Percentiles rank a stretch among this genome's conserved stretches.
phyloP scores from a whole-genome alignment of 2,329 filamentous ascomycete genomes.

The Coniella vitis region DNA sequence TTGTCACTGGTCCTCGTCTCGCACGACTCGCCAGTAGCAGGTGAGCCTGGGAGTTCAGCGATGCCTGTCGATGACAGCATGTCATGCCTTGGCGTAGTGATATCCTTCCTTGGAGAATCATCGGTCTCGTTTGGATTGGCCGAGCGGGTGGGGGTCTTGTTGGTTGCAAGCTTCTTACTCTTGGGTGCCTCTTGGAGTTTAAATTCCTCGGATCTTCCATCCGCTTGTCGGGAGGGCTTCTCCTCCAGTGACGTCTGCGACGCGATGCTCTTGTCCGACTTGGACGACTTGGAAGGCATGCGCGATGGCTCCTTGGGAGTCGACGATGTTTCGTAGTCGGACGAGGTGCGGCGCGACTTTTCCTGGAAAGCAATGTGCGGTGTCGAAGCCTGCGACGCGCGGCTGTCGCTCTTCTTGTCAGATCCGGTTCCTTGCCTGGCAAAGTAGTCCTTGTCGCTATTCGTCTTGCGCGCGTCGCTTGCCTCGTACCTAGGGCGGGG shows the following conservation, averaged over 20 bases:
- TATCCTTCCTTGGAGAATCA: conserved; percentile 31
- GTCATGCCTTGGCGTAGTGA: conserved; percentile 23
- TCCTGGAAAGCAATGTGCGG: conserved; percentile 93
- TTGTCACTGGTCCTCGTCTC: conserved; percentile 47
- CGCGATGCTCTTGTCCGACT: conserved; percentile 27
- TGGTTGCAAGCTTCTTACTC: conserved; percentile 41
- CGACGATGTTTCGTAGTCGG: conserved; percentile 47
- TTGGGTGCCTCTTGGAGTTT: conserved; percentile 77
- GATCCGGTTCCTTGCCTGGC: conserved; percentile 31
- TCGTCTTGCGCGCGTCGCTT: conserved; percentile 37
- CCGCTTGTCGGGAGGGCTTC: conserved; percentile 29
- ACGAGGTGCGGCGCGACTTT: conserved; percentile 61
- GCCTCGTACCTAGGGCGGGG: conserved; percentile 47
- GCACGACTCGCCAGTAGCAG: conserved; percentile 55
- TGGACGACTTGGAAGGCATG: conserved; percentile 41
- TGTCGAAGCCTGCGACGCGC: conserved; percentile 47
- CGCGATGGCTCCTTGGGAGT: conserved; percentile 42
- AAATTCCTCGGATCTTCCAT: conserved; percentile 53
- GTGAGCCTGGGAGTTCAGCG: conserved; percentile 33
- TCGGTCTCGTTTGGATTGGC: conserved; percentile 33
- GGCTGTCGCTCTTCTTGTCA: conserved; percentile 38
- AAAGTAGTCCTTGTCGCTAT: conserved; percentile 56
- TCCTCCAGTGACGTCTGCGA: conserved; percentile 32
- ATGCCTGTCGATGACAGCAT: conserved; percentile 28
- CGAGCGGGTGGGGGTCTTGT: conserved; percentile 39